Evolutionary conservation across 2,329 filamentous ascomycete species (phyloP).

Genomic region (Fusarium paranaense): DNA sequence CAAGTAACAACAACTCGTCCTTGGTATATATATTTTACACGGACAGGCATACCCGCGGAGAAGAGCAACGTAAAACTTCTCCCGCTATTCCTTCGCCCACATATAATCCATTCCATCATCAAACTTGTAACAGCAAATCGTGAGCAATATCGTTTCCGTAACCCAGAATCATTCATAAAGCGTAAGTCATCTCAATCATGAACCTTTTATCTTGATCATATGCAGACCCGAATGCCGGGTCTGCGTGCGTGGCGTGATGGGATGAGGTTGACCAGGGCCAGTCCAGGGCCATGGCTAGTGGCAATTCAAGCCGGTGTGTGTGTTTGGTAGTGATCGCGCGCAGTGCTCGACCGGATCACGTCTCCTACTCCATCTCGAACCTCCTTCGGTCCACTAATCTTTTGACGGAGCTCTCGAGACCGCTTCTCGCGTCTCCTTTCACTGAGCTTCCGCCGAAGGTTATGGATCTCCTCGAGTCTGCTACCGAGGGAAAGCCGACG

Average conservation of each 20-base stretch:
- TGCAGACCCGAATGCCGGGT: not conserved
- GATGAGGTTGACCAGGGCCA: not conserved
- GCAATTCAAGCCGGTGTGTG: conserved; percentile 4
- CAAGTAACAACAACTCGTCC: conserved; percentile 19
- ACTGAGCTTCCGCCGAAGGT: conserved; percentile 66
- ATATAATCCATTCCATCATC: conserved; percentile 22
- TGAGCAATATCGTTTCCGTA: conserved; percentile 30
- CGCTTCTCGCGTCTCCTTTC: conserved; percentile 70
- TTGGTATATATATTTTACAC: conserved; percentile 36
- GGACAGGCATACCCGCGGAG: conserved; percentile 15
- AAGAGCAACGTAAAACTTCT: conserved; percentile 27
- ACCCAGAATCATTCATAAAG: conserved; percentile 37
- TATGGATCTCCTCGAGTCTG: conserved; percentile 64
- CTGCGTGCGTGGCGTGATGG: not conserved
- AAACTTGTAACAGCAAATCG: conserved; percentile 29
- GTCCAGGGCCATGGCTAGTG: not conserved
- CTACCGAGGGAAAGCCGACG: conserved; percentile 57
- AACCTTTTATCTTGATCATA: conserved; percentile 32
- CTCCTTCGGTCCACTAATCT: conserved; percentile 69
- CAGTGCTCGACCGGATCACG: conserved; percentile 59
- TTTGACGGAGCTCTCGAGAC: conserved; percentile 67
- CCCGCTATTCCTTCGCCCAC: conserved; percentile 28
- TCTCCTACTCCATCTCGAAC: conserved; percentile 70
- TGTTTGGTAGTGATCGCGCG: conserved; percentile 31
- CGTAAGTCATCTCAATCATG: conserved; percentile 43